Evolutionary conservation across 805 yeast genomes (phyloP), one percentile per base, ranked within the genome.

Genomic region (Wickerhamomyces bovis): DNA sequence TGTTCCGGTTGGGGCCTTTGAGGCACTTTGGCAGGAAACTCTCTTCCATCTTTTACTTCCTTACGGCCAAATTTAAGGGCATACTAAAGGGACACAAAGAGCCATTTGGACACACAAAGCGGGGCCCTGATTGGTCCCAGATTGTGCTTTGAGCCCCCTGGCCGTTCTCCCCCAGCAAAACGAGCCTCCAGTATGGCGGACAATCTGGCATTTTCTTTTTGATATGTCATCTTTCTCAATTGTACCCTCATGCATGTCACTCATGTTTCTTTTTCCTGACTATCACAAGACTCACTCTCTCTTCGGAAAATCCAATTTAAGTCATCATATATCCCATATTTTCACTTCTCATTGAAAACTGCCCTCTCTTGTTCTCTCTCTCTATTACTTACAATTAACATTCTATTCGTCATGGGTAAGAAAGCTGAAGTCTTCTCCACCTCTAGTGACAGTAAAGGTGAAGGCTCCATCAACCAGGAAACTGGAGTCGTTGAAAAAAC

Each of bases 401-500:
- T n/a, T 28, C 36, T 3, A 16, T 33, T 33, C 18, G 31, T 13
- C 15, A 46, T 38, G 40, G 42, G 45, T 28, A 45, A 47, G 28
- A 48, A 47, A 11, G 41, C 39, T 41, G 41, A 36, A 15, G 48
- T 36, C 11, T 4, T 44, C 22, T 39, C 46, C 11, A 28, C n/a
- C 31, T 43, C 56, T 16, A 45, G 45, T 20, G 46, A 43, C 22
- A 26, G 33, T 12, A 51, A 55, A 44, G 51, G 54, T 16, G 61
- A 59, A 21, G 51, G 53, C 25, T 49, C 60, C 21, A 45, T 53
- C 16, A 45, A 50, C 26, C 55, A 53, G 23, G 53, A 57, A 36
- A 35, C 52, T 38, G 60, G 56, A 6, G 48, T 44, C 6, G 48
- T 50, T 43, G 51, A 52, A 7, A 61, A 56, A 28, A 53, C 56